phyloP scores from a whole-genome alignment of 306 rosid species.

The Styphnolobium japonicum region DNA sequence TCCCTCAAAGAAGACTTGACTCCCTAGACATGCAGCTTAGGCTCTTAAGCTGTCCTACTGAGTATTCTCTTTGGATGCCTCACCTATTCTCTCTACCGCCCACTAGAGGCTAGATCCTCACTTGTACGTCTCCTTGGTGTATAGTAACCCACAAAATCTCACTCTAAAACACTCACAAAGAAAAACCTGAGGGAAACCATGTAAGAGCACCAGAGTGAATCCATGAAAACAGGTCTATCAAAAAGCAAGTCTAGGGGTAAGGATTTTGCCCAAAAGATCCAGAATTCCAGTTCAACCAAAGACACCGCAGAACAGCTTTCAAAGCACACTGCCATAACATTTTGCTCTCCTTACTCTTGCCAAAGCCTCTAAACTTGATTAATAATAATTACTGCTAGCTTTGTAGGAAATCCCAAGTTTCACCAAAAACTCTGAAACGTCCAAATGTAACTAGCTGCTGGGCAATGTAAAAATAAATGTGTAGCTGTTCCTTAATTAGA shows the following conservation, averaged over 20 bases:
- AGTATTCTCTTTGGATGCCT: too few relatives aligned
- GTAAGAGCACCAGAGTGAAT: neutral
- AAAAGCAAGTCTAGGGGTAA: neutral
- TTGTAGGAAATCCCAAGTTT: neutral
- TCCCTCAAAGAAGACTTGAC: too few relatives aligned
- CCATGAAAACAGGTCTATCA: neutral
- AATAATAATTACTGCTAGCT: neutral
- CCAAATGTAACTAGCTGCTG: neutral
- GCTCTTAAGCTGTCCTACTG: too few relatives aligned
- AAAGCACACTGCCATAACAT: neutral
- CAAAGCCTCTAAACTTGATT: neutral
- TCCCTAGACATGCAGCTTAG: too few relatives aligned
- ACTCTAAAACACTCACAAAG: too few relatives aligned
- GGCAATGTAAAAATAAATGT: neutral
- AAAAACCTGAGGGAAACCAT: neutral
- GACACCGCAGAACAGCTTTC: neutral
- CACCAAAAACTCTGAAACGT: neutral
- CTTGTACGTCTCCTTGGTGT: too few relatives aligned
- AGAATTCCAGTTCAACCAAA: neutral
- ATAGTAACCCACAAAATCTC: too few relatives aligned
- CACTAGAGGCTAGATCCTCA: too few relatives aligned
- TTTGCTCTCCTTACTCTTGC: neutral
- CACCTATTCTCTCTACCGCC: too few relatives aligned
- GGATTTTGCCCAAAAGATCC: neutral
- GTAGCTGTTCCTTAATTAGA: neutral